These are phyloP conservation scores for Clavispora phyllophila DNA, from an alignment of 805 yeast species.

Conservation along the genomic window DNA sequence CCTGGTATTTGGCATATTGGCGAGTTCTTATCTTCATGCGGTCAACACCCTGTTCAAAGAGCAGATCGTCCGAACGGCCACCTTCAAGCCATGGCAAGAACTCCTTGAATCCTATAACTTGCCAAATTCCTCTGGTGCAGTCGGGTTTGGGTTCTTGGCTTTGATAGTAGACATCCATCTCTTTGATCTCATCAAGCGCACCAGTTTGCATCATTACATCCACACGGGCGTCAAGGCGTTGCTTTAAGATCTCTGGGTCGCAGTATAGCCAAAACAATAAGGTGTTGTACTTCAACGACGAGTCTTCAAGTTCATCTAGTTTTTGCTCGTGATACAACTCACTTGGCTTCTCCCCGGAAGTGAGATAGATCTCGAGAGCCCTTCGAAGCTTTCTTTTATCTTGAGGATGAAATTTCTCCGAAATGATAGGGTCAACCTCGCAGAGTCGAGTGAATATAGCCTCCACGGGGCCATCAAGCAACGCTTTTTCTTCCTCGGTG, in stretches of 20 bases:
- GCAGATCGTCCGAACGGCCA: constrained; percentile 9
- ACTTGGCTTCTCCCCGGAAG: constrained; percentile 65
- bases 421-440: constrained; percentile 63
- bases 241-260: constrained; percentile 49
- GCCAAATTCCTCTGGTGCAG: constrained; percentile 79
- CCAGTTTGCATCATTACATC: constrained; percentile 76
- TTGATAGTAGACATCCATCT: constrained; percentile 47
- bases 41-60: constrained; percentile 47
- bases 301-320: constrained; percentile 33
- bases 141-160: constrained; percentile 36
- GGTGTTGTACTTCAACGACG: constrained; percentile 53
- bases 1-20: constrained; percentile 81
- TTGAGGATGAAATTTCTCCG: constrained; percentile 85
- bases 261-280: constrained; percentile 82
- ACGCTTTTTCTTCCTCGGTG: constrained; percentile 23
- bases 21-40: constrained; percentile 82
- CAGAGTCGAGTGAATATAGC: constrained; percentile 44
- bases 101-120: constrained; percentile 91
- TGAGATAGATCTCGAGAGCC: constrained; percentile 73
- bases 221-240: constrained; percentile 71
- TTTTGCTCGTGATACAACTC: constrained; percentile 63
- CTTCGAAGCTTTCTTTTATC: constrained; percentile 74
- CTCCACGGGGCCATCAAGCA: constrained; percentile 56
- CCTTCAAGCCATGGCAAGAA: constrained; percentile 64
- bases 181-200: constrained; percentile 62